Percentiles rank a stretch among this genome's conserved stretches.
phyloP scores from a whole-genome alignment of 495 filamentous ascomycete species.

The Xylaria castorea region DNA sequence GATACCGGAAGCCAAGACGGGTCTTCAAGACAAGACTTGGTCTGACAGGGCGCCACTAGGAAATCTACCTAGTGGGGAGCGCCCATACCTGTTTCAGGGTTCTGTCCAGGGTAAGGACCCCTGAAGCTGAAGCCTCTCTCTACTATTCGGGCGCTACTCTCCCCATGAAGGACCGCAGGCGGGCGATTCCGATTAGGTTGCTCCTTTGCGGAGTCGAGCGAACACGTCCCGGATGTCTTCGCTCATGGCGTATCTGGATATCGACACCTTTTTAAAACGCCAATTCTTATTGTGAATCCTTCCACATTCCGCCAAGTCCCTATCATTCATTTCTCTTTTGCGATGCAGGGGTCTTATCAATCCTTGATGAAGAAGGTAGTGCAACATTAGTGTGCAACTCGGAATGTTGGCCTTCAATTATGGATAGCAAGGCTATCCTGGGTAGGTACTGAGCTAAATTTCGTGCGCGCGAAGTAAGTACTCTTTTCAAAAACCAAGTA shows the following conservation, averaged over 20 bases:
- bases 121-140: not conserved
- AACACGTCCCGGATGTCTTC: constrained; percentile 7
- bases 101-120: not conserved
- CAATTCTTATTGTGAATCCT: not conserved
- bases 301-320: not conserved
- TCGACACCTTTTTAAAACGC: not conserved
- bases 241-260: not conserved
- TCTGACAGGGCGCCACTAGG: constrained; percentile 19
- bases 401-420: not conserved
- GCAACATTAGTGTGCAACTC: not conserved
- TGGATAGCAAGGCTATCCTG: not conserved
- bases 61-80: not conserved
- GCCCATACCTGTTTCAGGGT: not conserved
- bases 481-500: not conserved
- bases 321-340: not conserved
- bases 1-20: constrained; percentile 20
- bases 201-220: constrained; percentile 30
- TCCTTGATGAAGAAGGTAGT: not conserved
- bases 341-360: not conserved
- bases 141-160: not conserved
- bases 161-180: constrained; percentile 6
- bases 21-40: constrained; percentile 10
- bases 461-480: not conserved
- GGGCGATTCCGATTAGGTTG: constrained; percentile 27
- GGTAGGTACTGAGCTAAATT: not conserved